Percentiles rank a stretch among this genome's conserved stretches.
These are phyloP conservation scores for Dorcoceras hygrometricum DNA, from an alignment of 257 asterid genomes.

Conservation along the genomic window DNA sequence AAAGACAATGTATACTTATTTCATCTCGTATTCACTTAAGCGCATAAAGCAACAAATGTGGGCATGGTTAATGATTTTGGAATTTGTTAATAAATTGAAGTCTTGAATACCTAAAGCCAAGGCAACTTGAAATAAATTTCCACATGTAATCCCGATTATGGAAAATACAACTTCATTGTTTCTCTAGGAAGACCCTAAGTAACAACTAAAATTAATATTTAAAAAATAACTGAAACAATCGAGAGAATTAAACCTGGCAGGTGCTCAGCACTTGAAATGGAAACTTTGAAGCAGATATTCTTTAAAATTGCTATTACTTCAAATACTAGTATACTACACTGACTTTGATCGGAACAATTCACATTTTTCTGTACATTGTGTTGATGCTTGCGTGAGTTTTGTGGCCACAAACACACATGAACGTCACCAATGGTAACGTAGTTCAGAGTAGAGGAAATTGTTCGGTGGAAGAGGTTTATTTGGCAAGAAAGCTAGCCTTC, in stretches of 20 bases:
- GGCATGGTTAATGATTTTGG: neutral
- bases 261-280: neutral
- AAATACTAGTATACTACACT: neutral
- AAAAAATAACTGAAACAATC: neutral
- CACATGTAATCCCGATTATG: no score
- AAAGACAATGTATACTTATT: neutral
- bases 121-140: no score
- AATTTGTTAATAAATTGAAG: neutral
- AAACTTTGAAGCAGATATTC: no score
- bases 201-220: no score
- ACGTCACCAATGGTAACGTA: neutral
- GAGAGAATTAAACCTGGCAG: no score
- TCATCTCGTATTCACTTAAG: neutral
- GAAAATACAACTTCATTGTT: no score
- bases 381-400: neutral
- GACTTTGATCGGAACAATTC: neutral
- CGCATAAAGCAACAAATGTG: neutral
- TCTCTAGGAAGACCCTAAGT: no score
- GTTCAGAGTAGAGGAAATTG: neutral
- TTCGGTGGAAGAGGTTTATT: neutral
- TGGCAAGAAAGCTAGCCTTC: neutral
- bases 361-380: neutral
- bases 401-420: neutral
- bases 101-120: neutral
- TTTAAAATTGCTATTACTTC: neutral